phyloP scores from a whole-genome alignment of 106 monocot genomes.

The Cymbidium sinense region DNA sequence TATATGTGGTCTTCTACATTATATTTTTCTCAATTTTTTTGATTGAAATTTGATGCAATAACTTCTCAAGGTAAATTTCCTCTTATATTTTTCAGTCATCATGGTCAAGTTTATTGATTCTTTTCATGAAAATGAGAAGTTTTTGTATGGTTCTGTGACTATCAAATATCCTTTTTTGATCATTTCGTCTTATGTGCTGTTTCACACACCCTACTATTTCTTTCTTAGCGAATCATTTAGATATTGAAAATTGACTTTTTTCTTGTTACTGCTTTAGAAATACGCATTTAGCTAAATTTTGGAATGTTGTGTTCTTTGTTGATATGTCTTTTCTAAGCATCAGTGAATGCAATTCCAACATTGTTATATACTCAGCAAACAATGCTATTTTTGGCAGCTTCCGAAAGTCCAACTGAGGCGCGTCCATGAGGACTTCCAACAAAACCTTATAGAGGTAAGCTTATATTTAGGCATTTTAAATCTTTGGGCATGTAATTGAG shows the following conservation, averaged over 20 bases:
- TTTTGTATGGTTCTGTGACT: too few relatives aligned
- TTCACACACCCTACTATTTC: not conserved
- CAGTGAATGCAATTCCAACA: not conserved
- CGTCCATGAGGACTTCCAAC: constrained; percentile 84
- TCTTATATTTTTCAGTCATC: not conserved
- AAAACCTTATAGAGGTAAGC: constrained; percentile 55
- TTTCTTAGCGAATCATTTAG: not conserved
- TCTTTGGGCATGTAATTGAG: not conserved
- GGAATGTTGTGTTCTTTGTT: not conserved
- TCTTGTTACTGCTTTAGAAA: not conserved
- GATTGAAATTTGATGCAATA: not conserved
- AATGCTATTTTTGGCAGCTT: constrained; percentile 44
- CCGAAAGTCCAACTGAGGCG: constrained; percentile 72
- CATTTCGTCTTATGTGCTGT: not conserved
- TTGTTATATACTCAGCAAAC: not conserved
- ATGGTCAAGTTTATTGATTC: not conserved
- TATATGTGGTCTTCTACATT: not conserved
- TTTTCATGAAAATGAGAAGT: too few relatives aligned
- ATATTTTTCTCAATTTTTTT: not conserved
- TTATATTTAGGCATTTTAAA: not conserved
- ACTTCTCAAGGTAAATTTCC: not conserved
- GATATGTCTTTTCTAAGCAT: not conserved
- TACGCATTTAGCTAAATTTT: not conserved
- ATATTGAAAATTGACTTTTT: not conserved
- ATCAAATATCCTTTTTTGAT: not conserved